A percentile compares a stretch with the other conserved stretches of the same genome.
Conservation (phyloP, 495 filamentous ascomycete species). For the Hypomontagnella submonticulosa region DNA sequence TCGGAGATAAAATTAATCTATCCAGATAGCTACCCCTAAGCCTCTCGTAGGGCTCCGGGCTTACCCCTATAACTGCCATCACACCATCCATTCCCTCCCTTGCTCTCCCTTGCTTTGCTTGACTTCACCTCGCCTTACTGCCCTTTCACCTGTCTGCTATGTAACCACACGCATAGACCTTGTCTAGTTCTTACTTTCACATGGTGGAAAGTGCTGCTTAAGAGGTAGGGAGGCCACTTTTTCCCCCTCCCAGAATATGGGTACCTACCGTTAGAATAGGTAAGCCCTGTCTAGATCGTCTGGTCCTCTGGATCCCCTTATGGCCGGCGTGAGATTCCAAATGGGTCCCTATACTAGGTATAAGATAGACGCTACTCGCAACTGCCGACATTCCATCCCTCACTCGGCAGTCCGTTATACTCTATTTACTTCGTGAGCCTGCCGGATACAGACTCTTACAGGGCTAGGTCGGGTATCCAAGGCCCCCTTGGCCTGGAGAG, state of each 20-base stretch:
- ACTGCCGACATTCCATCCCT: conserved; percentile 22
- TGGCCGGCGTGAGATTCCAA: not conserved
- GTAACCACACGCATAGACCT: conserved; percentile 5
- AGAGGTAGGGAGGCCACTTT: not conserved
- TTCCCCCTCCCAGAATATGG: conserved; percentile 1
- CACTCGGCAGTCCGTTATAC: not conserved
- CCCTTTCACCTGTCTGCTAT: conserved; percentile 14
- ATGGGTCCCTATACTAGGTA: not conserved
- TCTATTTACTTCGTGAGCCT: conserved; percentile 1
- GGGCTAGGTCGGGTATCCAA: not conserved
- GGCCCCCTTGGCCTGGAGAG: not conserved
- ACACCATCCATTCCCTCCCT: not conserved
- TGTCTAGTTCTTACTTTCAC: conserved; percentile 4
- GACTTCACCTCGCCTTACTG: conserved; percentile 16
- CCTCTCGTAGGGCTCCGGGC: conserved; percentile 1
- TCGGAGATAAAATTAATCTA: conserved; percentile 14
- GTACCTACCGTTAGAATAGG: not conserved
- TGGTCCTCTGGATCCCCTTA: conserved; percentile 10
- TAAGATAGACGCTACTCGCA: conserved; percentile 7
- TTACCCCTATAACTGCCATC: conserved; percentile 13
- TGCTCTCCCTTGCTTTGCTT: not conserved
- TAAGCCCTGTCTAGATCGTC: conserved; percentile 9
- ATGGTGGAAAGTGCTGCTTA: not conserved
- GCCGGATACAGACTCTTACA: not conserved
- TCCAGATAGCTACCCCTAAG: conserved; percentile 5